Conservation (phyloP, 768 basidiomycete genomes). For the Psilocybe cubensis region DNA sequence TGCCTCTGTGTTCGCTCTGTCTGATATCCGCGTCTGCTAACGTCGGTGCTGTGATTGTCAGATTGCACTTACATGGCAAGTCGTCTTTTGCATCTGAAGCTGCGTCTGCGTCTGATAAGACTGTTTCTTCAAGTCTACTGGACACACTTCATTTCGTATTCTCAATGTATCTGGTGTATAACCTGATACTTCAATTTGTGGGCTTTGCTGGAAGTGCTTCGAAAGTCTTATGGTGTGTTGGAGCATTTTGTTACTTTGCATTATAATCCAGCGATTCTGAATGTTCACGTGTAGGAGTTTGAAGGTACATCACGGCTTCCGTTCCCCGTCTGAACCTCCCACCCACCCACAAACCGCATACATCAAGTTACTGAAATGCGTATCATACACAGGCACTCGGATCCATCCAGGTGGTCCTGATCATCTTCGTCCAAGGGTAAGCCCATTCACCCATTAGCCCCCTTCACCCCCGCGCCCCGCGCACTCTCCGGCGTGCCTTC, state of each 20-base stretch:
- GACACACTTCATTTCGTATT: constrained; percentile 31
- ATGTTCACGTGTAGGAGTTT: constrained; percentile 29
- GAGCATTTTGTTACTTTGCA: not conserved
- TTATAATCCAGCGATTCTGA: not conserved
- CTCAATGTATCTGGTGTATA: constrained; percentile 30
- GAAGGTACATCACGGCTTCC: constrained; percentile 25
- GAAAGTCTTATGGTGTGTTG: constrained; percentile 28
- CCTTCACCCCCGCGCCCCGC: no score
- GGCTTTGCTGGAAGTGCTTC: constrained; percentile 17
- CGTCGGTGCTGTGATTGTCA: constrained; percentile 8
- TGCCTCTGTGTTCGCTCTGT: not conserved
- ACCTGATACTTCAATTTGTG: constrained; percentile 24
- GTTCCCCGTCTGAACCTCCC: not conserved
- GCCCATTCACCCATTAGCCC: constrained; percentile 1
- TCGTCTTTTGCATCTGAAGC: not conserved
- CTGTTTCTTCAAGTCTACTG: constrained; percentile 21
- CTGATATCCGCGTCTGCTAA: not conserved
- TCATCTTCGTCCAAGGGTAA: constrained; percentile 34
- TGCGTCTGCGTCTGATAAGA: not conserved
- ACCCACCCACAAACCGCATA: not conserved
- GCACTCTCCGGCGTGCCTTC: no score
- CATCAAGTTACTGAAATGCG: not conserved
- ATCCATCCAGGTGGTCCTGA: constrained; percentile 24
- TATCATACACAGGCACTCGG: not conserved
- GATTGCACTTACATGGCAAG: constrained; percentile 26